phyloP scores from a whole-genome alignment of 1,284 basidiomycete genomes.

The Meripilus lineatus region DNA sequence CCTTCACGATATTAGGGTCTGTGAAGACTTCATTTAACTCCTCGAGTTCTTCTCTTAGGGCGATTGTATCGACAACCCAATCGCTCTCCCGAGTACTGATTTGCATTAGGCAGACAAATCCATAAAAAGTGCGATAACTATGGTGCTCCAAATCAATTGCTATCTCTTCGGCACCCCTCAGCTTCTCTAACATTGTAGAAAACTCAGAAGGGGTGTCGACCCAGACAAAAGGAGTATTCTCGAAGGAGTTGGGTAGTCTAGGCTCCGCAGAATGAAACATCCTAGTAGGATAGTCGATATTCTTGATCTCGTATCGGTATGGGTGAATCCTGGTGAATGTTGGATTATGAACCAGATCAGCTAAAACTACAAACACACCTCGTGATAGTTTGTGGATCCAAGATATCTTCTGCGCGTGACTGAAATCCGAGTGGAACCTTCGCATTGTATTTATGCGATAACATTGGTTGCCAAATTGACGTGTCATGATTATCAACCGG shows the following conservation, averaged over 20 bases:
- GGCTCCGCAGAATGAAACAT: slow-evolving; percentile 56
- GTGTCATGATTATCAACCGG: slow-evolving; percentile 52
- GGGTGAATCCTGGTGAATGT: slow-evolving; percentile 52
- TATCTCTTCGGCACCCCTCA: slow-evolving; percentile 71
- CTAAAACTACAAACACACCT: slow-evolving; percentile 24
- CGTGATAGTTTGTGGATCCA: slow-evolving; percentile 4
- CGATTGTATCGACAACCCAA: slow-evolving; percentile 83
- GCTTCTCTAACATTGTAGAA: slow-evolving; percentile 58
- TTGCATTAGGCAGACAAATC: slow-evolving; percentile 94
- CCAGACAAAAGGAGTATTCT: slow-evolving; percentile 70
- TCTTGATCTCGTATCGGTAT: slow-evolving; percentile 77
- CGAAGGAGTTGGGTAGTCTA: slow-evolving; percentile 52
- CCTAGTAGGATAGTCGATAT: slow-evolving; percentile 64
- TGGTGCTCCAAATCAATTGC: slow-evolving; percentile 96
- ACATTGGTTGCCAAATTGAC: slow-evolving; percentile 53
- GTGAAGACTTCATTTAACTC: slow-evolving; percentile 77
- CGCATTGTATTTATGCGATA: slow-evolving; percentile 75
- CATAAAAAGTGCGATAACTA: slow-evolving; percentile 77
- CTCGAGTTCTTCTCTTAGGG: slow-evolving; percentile 73
- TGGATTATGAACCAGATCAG: not conserved
- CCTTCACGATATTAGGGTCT: slow-evolving; percentile 84
- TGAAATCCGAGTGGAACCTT: slow-evolving; percentile 70
- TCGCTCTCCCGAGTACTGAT: slow-evolving; percentile 83
- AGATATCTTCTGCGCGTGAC: slow-evolving; percentile 26
- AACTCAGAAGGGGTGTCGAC: slow-evolving; percentile 61